Base-by-base conservation (phyloP, 176 grass and related monocot genomes). In the Chloris gayana region DNA sequence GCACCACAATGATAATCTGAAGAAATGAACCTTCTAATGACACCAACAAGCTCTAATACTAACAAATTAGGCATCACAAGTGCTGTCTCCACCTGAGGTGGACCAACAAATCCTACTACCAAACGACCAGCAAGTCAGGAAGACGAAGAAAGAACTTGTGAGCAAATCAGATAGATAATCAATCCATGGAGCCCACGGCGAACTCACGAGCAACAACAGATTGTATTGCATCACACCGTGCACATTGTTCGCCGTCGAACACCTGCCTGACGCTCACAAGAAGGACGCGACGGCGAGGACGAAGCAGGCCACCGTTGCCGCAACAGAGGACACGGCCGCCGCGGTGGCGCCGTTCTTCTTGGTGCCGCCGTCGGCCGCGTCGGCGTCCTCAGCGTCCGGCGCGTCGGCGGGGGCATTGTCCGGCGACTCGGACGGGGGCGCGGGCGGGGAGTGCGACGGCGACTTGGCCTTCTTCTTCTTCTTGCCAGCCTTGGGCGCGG, bases 401-500 rank as follows among this genome's bases (percentile, higher is more conserved):
- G 90, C 75, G 59, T 88, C 92, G 21, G 88, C 81, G 0, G 92
- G 96, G 6, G 92, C 6, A 25, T 19, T 3, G n/a, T 91, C 90
- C 8, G 92, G 96, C 4, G 90, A 64, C 30, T 64, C 62, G 13
- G 70, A 77, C 35, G 92, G 95, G 3, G 92, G 92, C 32, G 96
- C 90, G 10, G 88, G 92, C 15, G 90, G 90, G 22, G 92, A 91
- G 46, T 87, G 92, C 18, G 89, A 69, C 32, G 73, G 76, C 33
- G 92, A 69, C 78, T 56, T 85, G 64, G 39, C 68, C 27, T 91
- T 89, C 73, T 45, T 83, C 41, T 79, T 88, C 82, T 83, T 83
- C 87, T 85, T 82, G 6, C 35, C 72, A 14, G 13, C n/a, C 14
- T 58, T 84, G 0, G 89, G 94, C 1, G 89, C 39, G 11, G 88